A percentile compares a stretch with the other conserved stretches of the same genome.
phyloP scores from a whole-genome alignment of 306 rosid genomes.

The Cucurbita ficifolia region DNA sequence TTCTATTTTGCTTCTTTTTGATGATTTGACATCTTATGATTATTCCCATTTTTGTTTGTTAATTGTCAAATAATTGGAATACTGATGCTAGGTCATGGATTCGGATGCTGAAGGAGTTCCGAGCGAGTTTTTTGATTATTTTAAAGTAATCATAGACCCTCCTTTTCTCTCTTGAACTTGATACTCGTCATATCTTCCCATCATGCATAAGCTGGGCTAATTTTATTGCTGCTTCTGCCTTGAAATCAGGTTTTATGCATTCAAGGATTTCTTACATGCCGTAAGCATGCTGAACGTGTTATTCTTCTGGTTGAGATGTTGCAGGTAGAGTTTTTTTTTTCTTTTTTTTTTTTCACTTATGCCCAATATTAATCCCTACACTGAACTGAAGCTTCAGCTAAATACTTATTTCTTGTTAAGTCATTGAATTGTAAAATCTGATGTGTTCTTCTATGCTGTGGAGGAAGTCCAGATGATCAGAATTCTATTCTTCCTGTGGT shows the following conservation, averaged over 20 bases:
- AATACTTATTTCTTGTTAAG: not conserved
- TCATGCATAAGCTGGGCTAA: constrained; percentile 5
- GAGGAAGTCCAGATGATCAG: not conserved
- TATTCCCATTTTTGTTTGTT: not conserved
- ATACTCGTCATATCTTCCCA: not conserved
- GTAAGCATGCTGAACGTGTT: constrained; percentile 96
- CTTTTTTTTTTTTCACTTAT: not conserved
- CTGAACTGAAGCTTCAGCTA: not conserved
- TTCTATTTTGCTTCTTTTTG: not conserved
- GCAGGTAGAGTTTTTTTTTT: constrained; percentile 51
- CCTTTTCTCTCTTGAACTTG: not conserved
- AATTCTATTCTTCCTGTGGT: not conserved
- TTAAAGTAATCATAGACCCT: constrained; percentile 45
- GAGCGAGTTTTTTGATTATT: constrained; percentile 96
- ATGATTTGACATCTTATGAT: not conserved
- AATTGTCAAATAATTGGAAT: constrained; percentile 4
- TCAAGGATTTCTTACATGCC: constrained; percentile 99
- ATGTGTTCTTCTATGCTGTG: not conserved
- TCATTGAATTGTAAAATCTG: not conserved
- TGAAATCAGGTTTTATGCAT: constrained; percentile 84
- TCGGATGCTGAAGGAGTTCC: constrained; percentile 99
- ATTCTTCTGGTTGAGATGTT: constrained; percentile 99
- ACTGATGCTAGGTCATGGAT: constrained; percentile 81
- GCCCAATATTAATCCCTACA: not conserved
- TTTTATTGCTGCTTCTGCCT: constrained; percentile 11